phyloP scores from a whole-genome alignment of 306 rosid species.

The Rosa chinensis region DNA sequence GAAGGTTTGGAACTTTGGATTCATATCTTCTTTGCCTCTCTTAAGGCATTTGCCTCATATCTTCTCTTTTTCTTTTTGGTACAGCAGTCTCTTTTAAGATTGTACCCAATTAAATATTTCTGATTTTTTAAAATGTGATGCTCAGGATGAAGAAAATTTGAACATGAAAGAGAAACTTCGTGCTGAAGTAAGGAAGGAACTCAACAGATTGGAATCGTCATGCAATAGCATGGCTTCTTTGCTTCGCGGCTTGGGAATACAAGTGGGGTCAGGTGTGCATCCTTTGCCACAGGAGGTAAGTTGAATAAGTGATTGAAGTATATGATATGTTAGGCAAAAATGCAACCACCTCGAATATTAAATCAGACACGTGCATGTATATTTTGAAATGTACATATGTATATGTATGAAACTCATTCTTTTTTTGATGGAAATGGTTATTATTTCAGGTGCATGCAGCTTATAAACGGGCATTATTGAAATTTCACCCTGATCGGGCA shows the following conservation, averaged over 20 bases:
- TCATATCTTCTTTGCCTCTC: conserved; percentile 19
- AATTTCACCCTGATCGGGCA: conserved; percentile 88
- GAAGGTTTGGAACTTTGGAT: conserved; percentile 81
- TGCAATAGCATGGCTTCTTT: conserved; percentile 74
- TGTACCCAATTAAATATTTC: neutral
- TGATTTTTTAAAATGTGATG: conserved; percentile 28
- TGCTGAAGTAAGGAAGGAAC: conserved; percentile 61
- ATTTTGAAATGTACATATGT: neutral
- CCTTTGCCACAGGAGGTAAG: conserved; percentile 68
- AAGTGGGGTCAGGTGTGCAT: conserved; percentile 47
- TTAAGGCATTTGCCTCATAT: neutral
- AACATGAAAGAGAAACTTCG: conserved; percentile 80
- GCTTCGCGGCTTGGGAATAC: conserved; percentile 84
- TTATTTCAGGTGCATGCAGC: conserved; percentile 82
- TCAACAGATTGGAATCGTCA: conserved; percentile 40
- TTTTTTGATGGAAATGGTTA: conserved; percentile 19
- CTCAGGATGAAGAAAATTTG: conserved; percentile 78
- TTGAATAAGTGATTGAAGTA: neutral
- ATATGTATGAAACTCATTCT: neutral
- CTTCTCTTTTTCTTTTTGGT: neutral
- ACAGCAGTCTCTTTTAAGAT: neutral
- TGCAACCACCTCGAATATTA: neutral
- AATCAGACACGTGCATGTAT: neutral
- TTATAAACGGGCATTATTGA: conserved; percentile 71
- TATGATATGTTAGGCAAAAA: neutral